Conservation (phyloP, 441 rosid species). For the Biscutella laevigata region DNA sequence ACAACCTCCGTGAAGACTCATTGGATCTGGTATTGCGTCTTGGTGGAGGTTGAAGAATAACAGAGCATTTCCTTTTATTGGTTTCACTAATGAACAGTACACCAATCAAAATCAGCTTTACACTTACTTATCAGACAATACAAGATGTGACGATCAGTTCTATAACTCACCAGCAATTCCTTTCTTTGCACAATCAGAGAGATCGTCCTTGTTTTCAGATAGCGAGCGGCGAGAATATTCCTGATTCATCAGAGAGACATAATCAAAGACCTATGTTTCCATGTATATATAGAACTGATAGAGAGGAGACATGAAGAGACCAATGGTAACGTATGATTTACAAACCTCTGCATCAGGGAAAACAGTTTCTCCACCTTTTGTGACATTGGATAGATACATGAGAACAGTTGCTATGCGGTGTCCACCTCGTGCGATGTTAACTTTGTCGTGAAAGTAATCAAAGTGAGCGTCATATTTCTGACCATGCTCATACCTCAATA, state of each 20-base stretch:
- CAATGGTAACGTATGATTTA: not conserved
- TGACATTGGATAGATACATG: conserved; percentile 80
- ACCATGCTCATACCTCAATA: conserved; percentile 76
- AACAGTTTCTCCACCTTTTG: conserved; percentile 90
- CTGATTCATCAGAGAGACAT: conserved; percentile 27
- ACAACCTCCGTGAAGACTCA: conserved; percentile 89
- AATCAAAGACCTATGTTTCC: not conserved
- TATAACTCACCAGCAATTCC: conserved; percentile 63
- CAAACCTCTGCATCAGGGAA: conserved; percentile 83
- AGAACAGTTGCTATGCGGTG: conserved; percentile 85
- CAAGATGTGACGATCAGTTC: not conserved
- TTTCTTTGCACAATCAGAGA: conserved; percentile 87
- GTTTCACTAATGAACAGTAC: conserved; percentile 49
- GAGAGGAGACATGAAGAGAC: not conserved
- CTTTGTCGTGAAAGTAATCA: conserved; percentile 85
- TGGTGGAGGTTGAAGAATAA: conserved; percentile 82
- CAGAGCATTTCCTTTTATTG: conserved; percentile 75
- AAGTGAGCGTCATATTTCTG: conserved; percentile 86
- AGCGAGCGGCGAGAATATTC: conserved; percentile 51
- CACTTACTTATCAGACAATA: too few species aligned
- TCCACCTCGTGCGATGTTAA: conserved; percentile 88
- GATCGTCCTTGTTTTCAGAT: conserved; percentile 43
- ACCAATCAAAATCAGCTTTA: not conserved
- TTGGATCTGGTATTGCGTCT: conserved; percentile 61
- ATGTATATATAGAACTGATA: not conserved